phyloP scores from a whole-genome alignment of 192 early-diverging fungal genomes.

The Dissophora ornata region DNA sequence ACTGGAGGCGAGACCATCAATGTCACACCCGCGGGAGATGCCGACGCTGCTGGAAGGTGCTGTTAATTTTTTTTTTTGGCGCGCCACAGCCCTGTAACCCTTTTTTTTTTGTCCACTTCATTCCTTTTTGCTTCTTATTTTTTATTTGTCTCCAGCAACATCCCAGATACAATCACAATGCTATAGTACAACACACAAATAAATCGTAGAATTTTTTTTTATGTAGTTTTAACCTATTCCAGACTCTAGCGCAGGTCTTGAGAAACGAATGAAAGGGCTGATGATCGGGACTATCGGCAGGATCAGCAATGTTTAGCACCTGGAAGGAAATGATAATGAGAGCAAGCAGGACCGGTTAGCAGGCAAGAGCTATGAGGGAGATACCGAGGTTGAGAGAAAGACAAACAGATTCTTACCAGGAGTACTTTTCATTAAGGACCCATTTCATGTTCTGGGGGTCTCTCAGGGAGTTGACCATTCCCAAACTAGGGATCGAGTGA shows the following conservation, averaged over 20 bases:
- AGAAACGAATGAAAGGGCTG: no score
- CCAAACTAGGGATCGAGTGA: slow-evolving; percentile 35
- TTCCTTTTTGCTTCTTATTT: background rate
- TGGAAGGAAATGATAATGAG: background rate
- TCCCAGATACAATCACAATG: background rate
- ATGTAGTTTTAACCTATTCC: background rate
- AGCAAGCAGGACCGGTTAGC: no score
- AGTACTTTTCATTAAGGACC: slow-evolving; percentile 46
- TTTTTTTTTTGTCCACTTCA: background rate
- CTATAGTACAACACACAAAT: background rate
- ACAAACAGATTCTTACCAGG: slow-evolving; percentile 40
- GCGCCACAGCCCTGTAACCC: background rate
- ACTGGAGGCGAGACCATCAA: slow-evolving; percentile 78
- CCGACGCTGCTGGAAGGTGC: slow-evolving; percentile 68
- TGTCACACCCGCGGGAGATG: slow-evolving; percentile 72
- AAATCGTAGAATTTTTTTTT: background rate
- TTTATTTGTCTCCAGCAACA: background rate
- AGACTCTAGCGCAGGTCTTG: no score
- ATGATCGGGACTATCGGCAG: no score
- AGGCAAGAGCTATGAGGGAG: background rate
- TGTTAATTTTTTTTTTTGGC: slow-evolving; percentile 61
- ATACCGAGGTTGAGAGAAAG: no score
- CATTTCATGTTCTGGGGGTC: slow-evolving; percentile 10
- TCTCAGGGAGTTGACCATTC: slow-evolving; percentile 14
- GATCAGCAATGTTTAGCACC: background rate